Evolutionary conservation across 306 rosid species (phyloP).

Genomic region (Glycyrrhiza uralensis): DNA sequence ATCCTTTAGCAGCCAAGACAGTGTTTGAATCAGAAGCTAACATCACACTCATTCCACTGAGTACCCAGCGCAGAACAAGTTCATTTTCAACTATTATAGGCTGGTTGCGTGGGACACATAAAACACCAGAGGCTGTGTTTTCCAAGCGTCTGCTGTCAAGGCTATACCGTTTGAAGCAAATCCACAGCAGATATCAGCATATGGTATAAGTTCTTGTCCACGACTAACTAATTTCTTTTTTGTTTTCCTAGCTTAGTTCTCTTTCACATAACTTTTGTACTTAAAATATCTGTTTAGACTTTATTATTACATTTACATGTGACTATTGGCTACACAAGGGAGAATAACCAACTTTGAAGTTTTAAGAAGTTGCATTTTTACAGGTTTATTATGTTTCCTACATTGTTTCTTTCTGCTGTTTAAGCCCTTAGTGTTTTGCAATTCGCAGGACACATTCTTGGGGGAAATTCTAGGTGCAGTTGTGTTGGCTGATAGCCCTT

Average conservation of each 20-base stretch:
- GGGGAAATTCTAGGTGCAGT: constrained; percentile 82
- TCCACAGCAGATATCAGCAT: constrained; percentile 51
- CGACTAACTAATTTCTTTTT: not conserved
- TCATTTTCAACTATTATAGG: constrained; percentile 45
- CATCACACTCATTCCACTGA: constrained; percentile 73
- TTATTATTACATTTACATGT: too few relatives aligned
- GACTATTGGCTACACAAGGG: too few relatives aligned
- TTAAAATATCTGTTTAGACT: too few relatives aligned
- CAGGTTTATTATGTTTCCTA: too few relatives aligned
- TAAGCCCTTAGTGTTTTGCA: not conserved
- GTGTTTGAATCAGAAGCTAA: constrained; percentile 58
- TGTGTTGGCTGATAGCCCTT: constrained; percentile 35
- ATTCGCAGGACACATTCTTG: constrained; percentile 61
- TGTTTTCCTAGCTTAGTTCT: not conserved
- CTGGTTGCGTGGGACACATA: constrained; percentile 19
- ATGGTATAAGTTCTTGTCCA: constrained; percentile 51
- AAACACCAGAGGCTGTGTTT: constrained; percentile 66
- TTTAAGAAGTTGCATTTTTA: too few relatives aligned
- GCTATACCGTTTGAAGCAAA: constrained; percentile 49
- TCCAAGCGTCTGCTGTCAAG: constrained; percentile 44
- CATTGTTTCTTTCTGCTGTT: constrained; percentile 9
- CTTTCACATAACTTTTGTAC: not conserved
- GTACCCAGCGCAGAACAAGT: constrained; percentile 46
- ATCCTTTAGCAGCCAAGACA: constrained; percentile 78
- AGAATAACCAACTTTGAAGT: not conserved